Base-by-base conservation (phyloP, 257 asterid genomes). In the Solanum paucissectum region DNA sequence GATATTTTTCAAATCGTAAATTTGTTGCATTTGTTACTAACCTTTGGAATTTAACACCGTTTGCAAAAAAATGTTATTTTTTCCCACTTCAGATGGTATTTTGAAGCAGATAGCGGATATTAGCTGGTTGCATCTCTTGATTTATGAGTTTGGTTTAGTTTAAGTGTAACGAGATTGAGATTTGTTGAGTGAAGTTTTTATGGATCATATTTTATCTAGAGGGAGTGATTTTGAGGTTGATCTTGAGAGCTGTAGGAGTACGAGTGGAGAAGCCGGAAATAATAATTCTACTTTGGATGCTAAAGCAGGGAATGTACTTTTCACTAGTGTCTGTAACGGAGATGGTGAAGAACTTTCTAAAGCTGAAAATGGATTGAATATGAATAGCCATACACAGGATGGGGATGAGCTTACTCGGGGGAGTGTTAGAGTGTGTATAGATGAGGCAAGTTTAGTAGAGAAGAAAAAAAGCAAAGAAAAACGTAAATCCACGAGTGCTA, bases 401-500 rank as follows among this genome's bases (percentile, higher is more conserved):
- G 88, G 44, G 0, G 86, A 89, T 42, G 94, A 88, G 79, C 68
- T 87, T 74, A 89, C 90, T 84, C 72, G 87, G 1, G 91, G 75
- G 40, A 88, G 89, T 71, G 68, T 87, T 83, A 88, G 89, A 62
- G 87, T 77, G 84, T 34, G 76, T 84, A 83, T 90, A 55, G 92
- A 87, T 23, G 82, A 68, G 49, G 79, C 73, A 71, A 85, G 86
- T 34, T 69, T 73, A 38, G 75, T 69, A 29, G 92, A 79, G 74
- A 94, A 93, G 91, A 91, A 89, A 76, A 25, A 27, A 4, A 91
- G 90, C 90, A 93, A 92, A 87, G 96, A 93, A 38, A 96, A 90
- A 87, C 91, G 94, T 1, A 89, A 89, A 36, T 90, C 96, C 4
- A 49, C 79, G 87, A 90, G 96, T 86, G 98, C 92, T 25, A 94